Evolutionary conservation across 495 filamentous ascomycete species (phyloP), one percentile per base, ranked within the genome.

Genomic region (Lindgomyces ingoldianus): DNA sequence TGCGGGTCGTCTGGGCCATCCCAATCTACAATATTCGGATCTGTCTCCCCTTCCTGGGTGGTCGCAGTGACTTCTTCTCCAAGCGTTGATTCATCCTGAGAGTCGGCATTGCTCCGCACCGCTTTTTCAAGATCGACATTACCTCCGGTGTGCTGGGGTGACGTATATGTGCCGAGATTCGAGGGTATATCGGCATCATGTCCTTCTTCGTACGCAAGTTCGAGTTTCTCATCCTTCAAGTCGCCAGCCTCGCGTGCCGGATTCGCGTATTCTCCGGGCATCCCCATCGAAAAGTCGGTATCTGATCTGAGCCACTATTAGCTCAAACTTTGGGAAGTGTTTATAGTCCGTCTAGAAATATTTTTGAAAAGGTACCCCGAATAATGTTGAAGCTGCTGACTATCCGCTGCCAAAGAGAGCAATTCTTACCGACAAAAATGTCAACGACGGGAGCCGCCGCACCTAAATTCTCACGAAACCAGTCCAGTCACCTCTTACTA

Each of bases 21-120:
- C 70, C 68, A 75, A n/a, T 69, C 70, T 4, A 77, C 72, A 12
- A 75, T 68, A 52, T 74, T 70, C 10, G 74, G 70, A 65, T 75
- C 69, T 16, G 21, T 10, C 42, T 26, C 29, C 57, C 19, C 42
- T 36, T 45, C 22, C 55, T 45, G 18, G 11, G n/a, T 39, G 1
- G 12, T 56, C 48, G 24, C 16, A 9, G 33, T 56, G 26, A 47
- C 57, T 30, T 45, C 57, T 16, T 60, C 61, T 21, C 47, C 48
- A 24, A 19, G 26, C 33, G 66, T 47, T 4, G 66, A 61, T 39
- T 39, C 33, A 39, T 39, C 33, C 6, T 39, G 33, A 29, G 29
- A 49, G 19, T 30, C 41, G 16, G 49, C n/a, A n/a, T n/a, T 24
- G 48, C 62, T 64, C 19, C 27, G 25, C 21, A 62, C 27, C 39